Evolutionary conservation across 345 rosid genomes (phyloP), one percentile per base, ranked within the genome.

Genomic region (Clausena lansium): DNA sequence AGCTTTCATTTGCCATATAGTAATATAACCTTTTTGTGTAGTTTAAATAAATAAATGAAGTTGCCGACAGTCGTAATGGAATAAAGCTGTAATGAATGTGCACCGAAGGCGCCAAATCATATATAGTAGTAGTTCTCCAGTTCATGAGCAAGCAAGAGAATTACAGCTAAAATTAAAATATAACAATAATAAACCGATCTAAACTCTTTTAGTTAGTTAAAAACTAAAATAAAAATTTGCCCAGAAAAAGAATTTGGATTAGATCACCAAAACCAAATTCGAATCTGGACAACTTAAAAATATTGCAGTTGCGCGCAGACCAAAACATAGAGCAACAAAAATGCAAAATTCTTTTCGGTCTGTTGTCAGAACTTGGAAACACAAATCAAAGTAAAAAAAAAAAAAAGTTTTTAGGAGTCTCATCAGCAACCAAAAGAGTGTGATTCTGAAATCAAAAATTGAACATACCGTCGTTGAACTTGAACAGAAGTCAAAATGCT

Each of bases 41-140:
- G 52, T 22, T 32, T 13, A 63, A 62, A 28, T 15, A 28, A 47
- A 27, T 17, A 45, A 38, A 72, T 35, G 55, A 36, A 61, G 61
- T 71, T 60, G 70, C 73, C 71, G 75, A 76, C 62, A 74, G 30
- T 28, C 5, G 19, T 28, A 54, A 69, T 69, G 59, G 70, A 30
- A 54, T 63, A 70, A 15, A 69, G 25, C 45, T 71, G 68, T 58
- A 78, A 55, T 24, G 67, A 9, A 27, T 7, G 11, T 39, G 60
- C 76, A 38, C 17, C 2, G 50, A 45, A 45, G 41, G 61, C 50
- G 64, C 71, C 79, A 64, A 76, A 71, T 71, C 65, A 69, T 30
- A 55, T 62, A 50, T 9, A 25, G 60, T 3, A 19, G 50, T 45
- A 45, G 4, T 11, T 13, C 19, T 33, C 70, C 71, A 27, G 38